phyloP scores from a whole-genome alignment of 805 yeast genomes.

The Suhomyces prunicola region DNA sequence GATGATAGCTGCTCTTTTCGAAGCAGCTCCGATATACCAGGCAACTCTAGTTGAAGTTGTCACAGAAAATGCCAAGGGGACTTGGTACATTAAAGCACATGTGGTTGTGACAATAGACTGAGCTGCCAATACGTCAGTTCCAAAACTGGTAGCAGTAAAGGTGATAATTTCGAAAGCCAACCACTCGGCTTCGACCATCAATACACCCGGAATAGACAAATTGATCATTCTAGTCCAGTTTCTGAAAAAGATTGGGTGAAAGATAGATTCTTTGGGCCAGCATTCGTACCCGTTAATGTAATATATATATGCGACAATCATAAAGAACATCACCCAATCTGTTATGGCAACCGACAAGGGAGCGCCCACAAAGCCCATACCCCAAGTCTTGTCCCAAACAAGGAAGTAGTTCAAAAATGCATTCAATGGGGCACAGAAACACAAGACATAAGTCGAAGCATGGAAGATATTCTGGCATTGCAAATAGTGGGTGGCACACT shows the following conservation, averaged over 20 bases:
- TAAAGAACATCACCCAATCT: slow-evolving; percentile 66
- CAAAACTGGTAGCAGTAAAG: slow-evolving; percentile 63
- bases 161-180: slow-evolving; percentile 75
- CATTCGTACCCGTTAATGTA: slow-evolving; percentile 46
- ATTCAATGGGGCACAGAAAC: slow-evolving; percentile 72
- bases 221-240: slow-evolving; percentile 66
- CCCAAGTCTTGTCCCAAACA: slow-evolving; percentile 60
- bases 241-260: slow-evolving; percentile 27
- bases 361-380: slow-evolving; percentile 71
- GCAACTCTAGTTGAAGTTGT: slow-evolving; percentile 78
- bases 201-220: slow-evolving; percentile 68
- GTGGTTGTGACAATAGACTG: slow-evolving; percentile 71
- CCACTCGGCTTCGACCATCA: slow-evolving; percentile 79
- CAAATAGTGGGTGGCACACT: slow-evolving; percentile 67
- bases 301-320: slow-evolving; percentile 47
- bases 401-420: slow-evolving; percentile 61
- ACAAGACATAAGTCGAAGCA: slow-evolving; percentile 70
- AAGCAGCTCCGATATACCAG: slow-evolving; percentile 68
- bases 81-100: slow-evolving; percentile 64
- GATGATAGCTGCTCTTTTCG: slow-evolving; percentile 34
- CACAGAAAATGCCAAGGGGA: slow-evolving; percentile 73
- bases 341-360: slow-evolving; percentile 72
- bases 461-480: slow-evolving; percentile 79
- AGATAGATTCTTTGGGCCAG: slow-evolving; percentile 32
- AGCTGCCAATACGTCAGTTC: slow-evolving; percentile 65